These are phyloP conservation scores for Russula emetica DNA, from an alignment of 768 basidiomycete species.

Conservation along the genomic window DNA sequence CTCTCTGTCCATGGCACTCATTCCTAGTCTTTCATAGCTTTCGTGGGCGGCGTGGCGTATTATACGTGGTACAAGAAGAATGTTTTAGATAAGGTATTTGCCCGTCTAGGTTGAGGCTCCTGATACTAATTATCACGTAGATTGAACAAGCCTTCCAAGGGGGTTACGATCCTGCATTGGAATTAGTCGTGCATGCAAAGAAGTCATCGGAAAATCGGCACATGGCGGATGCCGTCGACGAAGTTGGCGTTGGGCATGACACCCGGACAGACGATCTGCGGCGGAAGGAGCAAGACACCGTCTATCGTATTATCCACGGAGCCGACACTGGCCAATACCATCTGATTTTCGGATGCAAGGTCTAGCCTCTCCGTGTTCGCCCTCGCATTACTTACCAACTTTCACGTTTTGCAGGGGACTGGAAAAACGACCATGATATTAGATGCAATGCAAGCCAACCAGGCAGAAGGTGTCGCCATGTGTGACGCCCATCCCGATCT, in stretches of 20 bases:
- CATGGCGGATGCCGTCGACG: slow-evolving; percentile 30
- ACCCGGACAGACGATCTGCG: slow-evolving; percentile 59
- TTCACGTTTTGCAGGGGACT: slow-evolving; percentile 48
- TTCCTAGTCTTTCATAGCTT: slow-evolving; percentile 39
- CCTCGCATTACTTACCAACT: slow-evolving; percentile 15
- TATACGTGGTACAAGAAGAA: slow-evolving; percentile 77
- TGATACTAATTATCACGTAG: slow-evolving; percentile 35
- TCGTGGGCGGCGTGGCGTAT: slow-evolving; percentile 68
- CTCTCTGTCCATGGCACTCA: not conserved
- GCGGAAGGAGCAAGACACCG: slow-evolving; percentile 66
- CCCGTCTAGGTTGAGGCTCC: not conserved
- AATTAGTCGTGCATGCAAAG: slow-evolving; percentile 52
- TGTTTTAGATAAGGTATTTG: slow-evolving; percentile 67
- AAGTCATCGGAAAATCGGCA: slow-evolving; percentile 31
- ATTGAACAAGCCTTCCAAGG: slow-evolving; percentile 73
- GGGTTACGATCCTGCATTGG: slow-evolving; percentile 81
- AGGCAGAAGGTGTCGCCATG: slow-evolving; percentile 69
- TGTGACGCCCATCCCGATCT: slow-evolving; percentile 84
- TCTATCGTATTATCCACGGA: slow-evolving; percentile 78
- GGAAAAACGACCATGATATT: slow-evolving; percentile 83
- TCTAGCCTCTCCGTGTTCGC: slow-evolving; percentile 30
- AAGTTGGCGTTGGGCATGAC: slow-evolving; percentile 39
- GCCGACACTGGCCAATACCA: slow-evolving; percentile 68
- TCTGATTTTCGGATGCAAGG: slow-evolving; percentile 75
- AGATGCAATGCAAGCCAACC: slow-evolving; percentile 69